A percentile compares a stretch with the other conserved stretches of the same genome.
Conservation (phyloP, 1,284 basidiomycete genomes). For the Tylopilus orsonianus region DNA sequence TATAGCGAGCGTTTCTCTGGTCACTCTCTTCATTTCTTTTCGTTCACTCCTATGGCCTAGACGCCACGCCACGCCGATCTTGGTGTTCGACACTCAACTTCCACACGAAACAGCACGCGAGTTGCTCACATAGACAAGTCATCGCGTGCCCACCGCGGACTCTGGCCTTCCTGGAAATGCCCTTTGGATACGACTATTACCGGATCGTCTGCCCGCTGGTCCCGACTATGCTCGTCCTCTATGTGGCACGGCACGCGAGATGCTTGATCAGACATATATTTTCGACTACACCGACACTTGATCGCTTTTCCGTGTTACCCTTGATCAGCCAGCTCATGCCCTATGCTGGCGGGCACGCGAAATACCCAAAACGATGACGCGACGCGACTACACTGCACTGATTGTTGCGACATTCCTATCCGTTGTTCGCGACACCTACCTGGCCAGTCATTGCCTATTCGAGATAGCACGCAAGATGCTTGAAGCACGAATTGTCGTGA, state of each 20-base stretch:
- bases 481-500: too few species aligned
- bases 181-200: neutral
- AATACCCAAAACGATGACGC: too few species aligned
- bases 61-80: constrained; percentile 7
- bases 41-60: neutral
- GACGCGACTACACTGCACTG: too few species aligned
- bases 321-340: too few species aligned
- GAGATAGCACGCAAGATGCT: too few species aligned
- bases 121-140: constrained; percentile 1
- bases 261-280: neutral
- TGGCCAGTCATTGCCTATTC: too few species aligned
- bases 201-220: neutral
- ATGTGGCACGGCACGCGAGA: neutral
- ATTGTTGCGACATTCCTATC: too few species aligned
- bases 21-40: neutral
- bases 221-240: neutral
- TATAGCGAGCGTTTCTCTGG: neutral
- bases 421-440: too few species aligned
- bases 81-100: neutral
- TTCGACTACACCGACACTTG: neutral
- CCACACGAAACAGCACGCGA: constrained; percentile 9
- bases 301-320: neutral
- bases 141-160: too few species aligned
- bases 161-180: too few species aligned
- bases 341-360: too few species aligned